phyloP scores from a whole-genome alignment of 306 rosid genomes.

The Medicago ruthenica region DNA sequence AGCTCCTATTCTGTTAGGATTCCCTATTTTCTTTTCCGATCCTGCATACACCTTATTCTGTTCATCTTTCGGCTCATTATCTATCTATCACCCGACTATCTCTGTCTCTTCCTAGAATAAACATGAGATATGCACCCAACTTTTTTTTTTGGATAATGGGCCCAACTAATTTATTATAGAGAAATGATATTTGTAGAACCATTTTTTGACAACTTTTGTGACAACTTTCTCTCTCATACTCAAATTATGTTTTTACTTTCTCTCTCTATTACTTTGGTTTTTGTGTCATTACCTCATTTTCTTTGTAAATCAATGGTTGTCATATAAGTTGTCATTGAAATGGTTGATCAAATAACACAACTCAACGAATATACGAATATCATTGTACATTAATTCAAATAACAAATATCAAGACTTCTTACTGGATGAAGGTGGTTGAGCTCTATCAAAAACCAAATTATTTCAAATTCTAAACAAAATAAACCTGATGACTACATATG shows the following conservation, averaged over 20 bases:
- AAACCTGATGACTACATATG: slow-evolving; percentile 9
- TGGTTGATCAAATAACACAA: no score
- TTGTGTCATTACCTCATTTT: no score
- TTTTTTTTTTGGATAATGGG: neutral
- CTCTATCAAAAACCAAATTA: slow-evolving; percentile 18
- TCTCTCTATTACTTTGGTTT: no score
- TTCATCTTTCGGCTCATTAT: neutral
- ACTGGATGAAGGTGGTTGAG: slow-evolving; percentile 4
- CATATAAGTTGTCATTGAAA: no score
- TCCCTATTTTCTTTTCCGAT: neutral
- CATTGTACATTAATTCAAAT: slow-evolving; percentile 7
- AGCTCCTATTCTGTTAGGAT: neutral
- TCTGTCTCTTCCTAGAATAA: neutral
- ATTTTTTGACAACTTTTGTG: no score
- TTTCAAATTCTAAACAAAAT: slow-evolving; percentile 27
- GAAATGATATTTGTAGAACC: no score
- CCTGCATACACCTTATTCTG: neutral
- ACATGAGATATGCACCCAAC: neutral
- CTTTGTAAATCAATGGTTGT: no score
- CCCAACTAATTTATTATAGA: neutral
- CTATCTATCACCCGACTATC: neutral
- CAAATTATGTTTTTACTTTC: no score
- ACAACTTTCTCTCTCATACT: no score
- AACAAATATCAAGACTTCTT: neutral
- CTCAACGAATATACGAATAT: slow-evolving; percentile 4